Conservation (phyloP, 176 grass and related monocot species). For the Aechmea fasciata region DNA sequence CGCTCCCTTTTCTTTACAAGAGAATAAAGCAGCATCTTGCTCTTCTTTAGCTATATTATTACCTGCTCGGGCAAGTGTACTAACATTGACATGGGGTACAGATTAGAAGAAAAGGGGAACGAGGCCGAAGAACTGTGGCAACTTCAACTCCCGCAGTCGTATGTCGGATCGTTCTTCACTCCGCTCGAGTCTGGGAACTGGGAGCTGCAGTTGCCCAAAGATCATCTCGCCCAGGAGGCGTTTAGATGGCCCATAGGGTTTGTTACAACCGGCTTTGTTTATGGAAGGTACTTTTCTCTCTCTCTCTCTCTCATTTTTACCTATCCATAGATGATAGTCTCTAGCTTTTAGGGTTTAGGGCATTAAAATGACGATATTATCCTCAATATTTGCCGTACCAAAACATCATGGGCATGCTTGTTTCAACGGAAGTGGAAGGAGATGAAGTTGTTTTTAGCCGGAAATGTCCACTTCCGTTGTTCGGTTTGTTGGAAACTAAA, state of each 20-base stretch:
- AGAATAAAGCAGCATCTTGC: no score
- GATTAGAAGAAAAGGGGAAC: conserved; percentile 53
- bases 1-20: no score
- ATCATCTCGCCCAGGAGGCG: conserved; percentile 5
- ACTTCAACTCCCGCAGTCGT: conserved; percentile 64
- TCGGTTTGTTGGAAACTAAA: no score
- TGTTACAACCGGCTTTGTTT: conserved; percentile 51
- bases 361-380: no score
- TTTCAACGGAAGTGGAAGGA: no score
- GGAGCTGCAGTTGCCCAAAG: conserved; percentile 39
- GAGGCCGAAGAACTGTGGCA: conserved; percentile 48
- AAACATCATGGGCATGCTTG: no score
- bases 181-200: conserved; percentile 34
- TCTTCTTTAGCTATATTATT: neutral
- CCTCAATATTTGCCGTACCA: no score
- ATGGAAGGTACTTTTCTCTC: conserved; percentile 37
- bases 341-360: no score
- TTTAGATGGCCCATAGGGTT: conserved; percentile 90
- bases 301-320: no score
- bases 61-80: neutral
- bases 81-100: conserved; percentile 24
- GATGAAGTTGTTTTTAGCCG: no score
- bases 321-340: no score
- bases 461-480: no score
- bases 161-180: conserved; percentile 55